phyloP scores from a whole-genome alignment of 164 flowering plant genomes.

The Magnolia kwangsiensis region DNA sequence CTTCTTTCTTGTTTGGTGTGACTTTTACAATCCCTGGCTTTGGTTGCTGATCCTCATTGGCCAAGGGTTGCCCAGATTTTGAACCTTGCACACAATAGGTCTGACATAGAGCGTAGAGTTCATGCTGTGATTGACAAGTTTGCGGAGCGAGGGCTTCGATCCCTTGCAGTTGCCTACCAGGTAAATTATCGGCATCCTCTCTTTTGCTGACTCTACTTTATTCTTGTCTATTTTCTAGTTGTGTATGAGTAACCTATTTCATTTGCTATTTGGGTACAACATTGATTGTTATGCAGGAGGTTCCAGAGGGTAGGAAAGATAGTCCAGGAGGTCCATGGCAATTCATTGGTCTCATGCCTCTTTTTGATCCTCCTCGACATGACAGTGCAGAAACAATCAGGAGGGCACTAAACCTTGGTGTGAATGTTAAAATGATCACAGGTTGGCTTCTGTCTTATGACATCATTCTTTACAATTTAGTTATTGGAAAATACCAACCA shows the following conservation, averaged over 20 bases:
- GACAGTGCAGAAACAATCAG: conserved; percentile 98
- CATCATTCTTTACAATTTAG: background rate
- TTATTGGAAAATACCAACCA: no score
- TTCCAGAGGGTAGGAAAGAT: conserved; percentile 89
- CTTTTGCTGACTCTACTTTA: background rate
- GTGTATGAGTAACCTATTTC: background rate
- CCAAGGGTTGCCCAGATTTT: conserved; percentile 47
- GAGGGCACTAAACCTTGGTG: conserved; percentile 94
- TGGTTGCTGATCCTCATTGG: background rate
- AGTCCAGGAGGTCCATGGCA: conserved; percentile 96
- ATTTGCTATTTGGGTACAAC: background rate
- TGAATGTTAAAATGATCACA: conserved; percentile 96
- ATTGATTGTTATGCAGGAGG: conserved; percentile 56
- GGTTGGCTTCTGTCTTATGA: conserved; percentile 34
- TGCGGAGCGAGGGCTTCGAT: conserved; percentile 82
- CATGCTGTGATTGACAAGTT: conserved; percentile 79
- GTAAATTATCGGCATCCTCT: conserved; percentile 26
- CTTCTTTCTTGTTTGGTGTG: background rate
- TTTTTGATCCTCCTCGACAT: conserved; percentile 96
- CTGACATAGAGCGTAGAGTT: conserved; percentile 73
- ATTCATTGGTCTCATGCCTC: conserved; percentile 88
- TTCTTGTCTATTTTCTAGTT: background rate
- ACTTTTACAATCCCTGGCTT: background rate
- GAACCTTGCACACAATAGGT: conserved; percentile 69
- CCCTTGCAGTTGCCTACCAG: conserved; percentile 92